phyloP scores from a whole-genome alignment of 495 filamentous ascomycete species.

The Stereocaulon alpinum region DNA sequence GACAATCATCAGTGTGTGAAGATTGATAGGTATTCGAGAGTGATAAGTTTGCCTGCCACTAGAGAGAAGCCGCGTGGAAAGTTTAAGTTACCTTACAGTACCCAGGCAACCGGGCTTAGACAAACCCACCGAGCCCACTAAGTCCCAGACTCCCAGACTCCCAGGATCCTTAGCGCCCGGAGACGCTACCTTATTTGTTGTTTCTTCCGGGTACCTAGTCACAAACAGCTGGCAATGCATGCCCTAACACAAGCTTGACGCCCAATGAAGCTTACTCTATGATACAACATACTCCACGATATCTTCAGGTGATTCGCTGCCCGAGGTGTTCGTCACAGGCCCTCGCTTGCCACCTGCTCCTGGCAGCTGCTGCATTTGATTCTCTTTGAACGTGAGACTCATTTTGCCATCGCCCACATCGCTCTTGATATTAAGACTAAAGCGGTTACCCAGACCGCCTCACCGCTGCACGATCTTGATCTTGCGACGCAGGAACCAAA shows the following conservation, averaged over 20 bases:
- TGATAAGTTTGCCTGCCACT: too few relatives aligned
- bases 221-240: slow-evolving; percentile 9
- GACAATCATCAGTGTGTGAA: not conserved
- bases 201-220: not conserved
- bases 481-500: slow-evolving; percentile 2
- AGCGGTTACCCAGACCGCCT: not conserved
- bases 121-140: too few relatives aligned
- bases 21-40: not conserved
- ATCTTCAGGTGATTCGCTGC: slow-evolving; percentile 1
- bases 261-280: slow-evolving; percentile 3
- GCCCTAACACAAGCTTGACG: not conserved
- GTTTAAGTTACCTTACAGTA: too few relatives aligned
- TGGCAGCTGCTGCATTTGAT: not conserved
- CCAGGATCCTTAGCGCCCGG: not conserved
- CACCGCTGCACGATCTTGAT: slow-evolving; percentile 4
- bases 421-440: not conserved
- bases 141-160: too few relatives aligned
- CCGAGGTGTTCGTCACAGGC: not conserved
- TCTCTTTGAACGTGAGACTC: not conserved
- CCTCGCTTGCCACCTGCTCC: not conserved
- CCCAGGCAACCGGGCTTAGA: too few relatives aligned
- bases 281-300: not conserved
- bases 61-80: too few relatives aligned
- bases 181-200: slow-evolving; percentile 4
- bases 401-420: not conserved